Base-by-base conservation (phyloP, 2,329 filamentous ascomycete species). In the Claviceps purpurea region DNA sequence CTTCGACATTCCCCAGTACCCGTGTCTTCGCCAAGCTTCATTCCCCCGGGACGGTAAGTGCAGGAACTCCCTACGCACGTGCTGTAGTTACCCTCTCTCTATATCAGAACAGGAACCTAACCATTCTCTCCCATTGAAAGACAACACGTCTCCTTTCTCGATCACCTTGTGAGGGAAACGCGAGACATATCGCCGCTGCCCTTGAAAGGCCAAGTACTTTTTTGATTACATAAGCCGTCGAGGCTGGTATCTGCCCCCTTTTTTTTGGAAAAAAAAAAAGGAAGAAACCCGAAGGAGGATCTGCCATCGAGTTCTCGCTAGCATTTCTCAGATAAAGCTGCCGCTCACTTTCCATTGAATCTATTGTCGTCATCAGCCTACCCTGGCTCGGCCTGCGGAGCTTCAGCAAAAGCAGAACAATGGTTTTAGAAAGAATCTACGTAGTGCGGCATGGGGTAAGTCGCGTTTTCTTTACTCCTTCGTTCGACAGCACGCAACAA, bases 361-460 rank as follows among this genome's bases (percentile, higher is more conserved):
- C 30, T 34, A 34, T 34, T 34, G 4, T 34, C 30, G 30, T 34
- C 30, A 11, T 34, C 30, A 34, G 30, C 30, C 30, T 34, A 34
- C 30, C 30, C 10, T 34, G 30, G 30, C 30, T 34, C 30, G 10
- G 30, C 30, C 30, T 34, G 30, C 10, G 30, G 30, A 34, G 34
- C n/a, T n/a, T 20, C 42, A 45, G 16, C 14, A 37, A 40, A 18
- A 16, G 16, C 20, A 16, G 26, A 59, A 53, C 38, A 37, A 86
- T 85, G 81, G 73, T 81, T 55, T 71, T 89, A 49, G 77, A 87
- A 63, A 78, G 76, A 58, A 87, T 89, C 56, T 89, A 89, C 64
- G 72, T 89, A 54, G 79, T 78, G 57, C 81, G 86, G 24, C 86
- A 89, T 65, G 85, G 84, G 60, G 85, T 89, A 77, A 72, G 82